Percentiles rank a stretch among this genome's conserved stretches.
Evolutionary conservation across 2,329 filamentous ascomycete species (phyloP).

Genomic region (Xylariales sp.): DNA sequence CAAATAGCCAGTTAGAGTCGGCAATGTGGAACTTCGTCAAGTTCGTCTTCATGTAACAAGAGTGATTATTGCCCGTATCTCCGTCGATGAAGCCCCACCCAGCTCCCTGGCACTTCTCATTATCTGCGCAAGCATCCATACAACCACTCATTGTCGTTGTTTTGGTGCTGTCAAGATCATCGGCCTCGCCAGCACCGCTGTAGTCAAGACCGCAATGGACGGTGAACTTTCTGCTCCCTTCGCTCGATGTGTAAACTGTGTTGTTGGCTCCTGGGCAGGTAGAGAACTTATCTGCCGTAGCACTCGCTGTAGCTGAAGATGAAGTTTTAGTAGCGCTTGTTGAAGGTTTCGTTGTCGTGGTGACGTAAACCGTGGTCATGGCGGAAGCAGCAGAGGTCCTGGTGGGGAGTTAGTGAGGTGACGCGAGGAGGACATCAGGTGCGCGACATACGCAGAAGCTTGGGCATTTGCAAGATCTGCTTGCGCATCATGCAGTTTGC

Average conservation of each 20-base stretch:
- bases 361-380: not conserved
- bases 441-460: slow-evolving; percentile 3
- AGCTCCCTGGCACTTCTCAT: slow-evolving; percentile 15
- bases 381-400: slow-evolving; percentile 4
- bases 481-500: slow-evolving; percentile 16
- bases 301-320: slow-evolving; percentile 13
- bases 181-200: slow-evolving; percentile 16
- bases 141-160: slow-evolving; percentile 16
- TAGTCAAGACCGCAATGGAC: slow-evolving; percentile 24
- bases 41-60: slow-evolving; percentile 20
- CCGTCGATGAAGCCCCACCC: slow-evolving; percentile 17
- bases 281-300: slow-evolving; percentile 7
- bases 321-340: slow-evolving; percentile 9
- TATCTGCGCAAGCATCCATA: slow-evolving; percentile 18
- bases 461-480: slow-evolving; percentile 15
- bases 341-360: slow-evolving; percentile 10
- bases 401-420: too few relatives aligned
- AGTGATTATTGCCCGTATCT: slow-evolving; percentile 11
- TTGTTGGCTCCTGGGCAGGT: slow-evolving; percentile 15
- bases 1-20: slow-evolving; percentile 8
- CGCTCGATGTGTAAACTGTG: slow-evolving; percentile 20
- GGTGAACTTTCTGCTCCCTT: slow-evolving; percentile 16
- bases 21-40: slow-evolving; percentile 9
- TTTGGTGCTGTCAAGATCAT: slow-evolving; percentile 11
- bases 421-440: not conserved